phyloP scores from a whole-genome alignment of 805 yeast species.

The Cyberlindnera mycetangii region DNA sequence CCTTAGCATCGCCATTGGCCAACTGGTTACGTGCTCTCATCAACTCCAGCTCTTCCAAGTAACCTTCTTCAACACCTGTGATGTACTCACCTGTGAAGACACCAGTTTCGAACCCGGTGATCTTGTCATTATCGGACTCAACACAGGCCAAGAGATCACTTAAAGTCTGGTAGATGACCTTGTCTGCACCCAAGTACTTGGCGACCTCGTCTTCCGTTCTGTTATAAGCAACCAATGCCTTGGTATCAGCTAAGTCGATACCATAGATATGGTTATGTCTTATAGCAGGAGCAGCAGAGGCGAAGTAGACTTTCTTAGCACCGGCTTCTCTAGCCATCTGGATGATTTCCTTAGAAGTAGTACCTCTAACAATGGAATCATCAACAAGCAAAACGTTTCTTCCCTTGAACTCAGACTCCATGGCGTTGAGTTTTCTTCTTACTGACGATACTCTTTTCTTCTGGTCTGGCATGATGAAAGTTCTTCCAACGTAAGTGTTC shows the following conservation, averaged over 20 bases:
- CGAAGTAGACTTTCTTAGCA: slow-evolving; percentile 90
- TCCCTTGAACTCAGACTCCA: slow-evolving; percentile 87
- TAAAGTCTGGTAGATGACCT: slow-evolving; percentile 82
- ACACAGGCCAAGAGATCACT: slow-evolving; percentile 84
- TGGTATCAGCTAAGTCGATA: slow-evolving; percentile 93
- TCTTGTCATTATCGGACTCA: slow-evolving; percentile 37
- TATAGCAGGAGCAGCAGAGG: slow-evolving; percentile 98
- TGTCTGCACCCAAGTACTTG: slow-evolving; percentile 80
- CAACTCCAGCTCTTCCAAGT: slow-evolving; percentile 76
- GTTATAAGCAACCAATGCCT: slow-evolving; percentile 86
- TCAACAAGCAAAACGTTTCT: slow-evolving; percentile 88
- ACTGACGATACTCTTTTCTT: slow-evolving; percentile 90
- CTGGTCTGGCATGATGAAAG: slow-evolving; percentile 98
- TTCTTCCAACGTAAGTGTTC: slow-evolving; percentile 95
- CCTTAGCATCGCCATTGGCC: slow-evolving; percentile 65
- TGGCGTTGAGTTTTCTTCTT: slow-evolving; percentile 91
- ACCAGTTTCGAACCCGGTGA: slow-evolving; percentile 85
- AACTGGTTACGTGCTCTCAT: slow-evolving; percentile 77
- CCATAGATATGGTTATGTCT: slow-evolving; percentile 95
- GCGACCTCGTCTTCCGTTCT: slow-evolving; percentile 75
- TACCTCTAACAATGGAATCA: slow-evolving; percentile 96
- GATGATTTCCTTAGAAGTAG: slow-evolving; percentile 94
- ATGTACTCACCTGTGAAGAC: slow-evolving; percentile 93
- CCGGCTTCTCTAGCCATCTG: slow-evolving; percentile 99
- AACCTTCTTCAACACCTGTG: slow-evolving; percentile 88